These are phyloP conservation scores for Capronia americana DNA, from an alignment of 2,329 filamentous ascomycete species.

Conservation along the genomic window DNA sequence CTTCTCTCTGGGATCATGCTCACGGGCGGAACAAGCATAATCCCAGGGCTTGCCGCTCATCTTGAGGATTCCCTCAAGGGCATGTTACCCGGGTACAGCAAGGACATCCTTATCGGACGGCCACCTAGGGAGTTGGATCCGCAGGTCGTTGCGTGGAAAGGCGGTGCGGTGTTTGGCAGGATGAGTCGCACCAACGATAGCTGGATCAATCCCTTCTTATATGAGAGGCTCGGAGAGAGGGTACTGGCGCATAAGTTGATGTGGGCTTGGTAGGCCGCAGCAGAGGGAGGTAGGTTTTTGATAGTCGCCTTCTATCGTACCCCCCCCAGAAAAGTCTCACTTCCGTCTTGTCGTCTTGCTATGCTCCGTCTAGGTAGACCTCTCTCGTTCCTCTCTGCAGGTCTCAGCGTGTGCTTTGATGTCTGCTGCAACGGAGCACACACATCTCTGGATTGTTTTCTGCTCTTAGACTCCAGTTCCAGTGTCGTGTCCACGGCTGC, in stretches of 20 bases:
- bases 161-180: conserved; percentile 93
- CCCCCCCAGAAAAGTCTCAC: background rate
- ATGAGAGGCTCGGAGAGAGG: conserved; percentile 81
- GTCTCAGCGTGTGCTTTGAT: background rate
- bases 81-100: conserved; percentile 64
- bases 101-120: conserved; percentile 71
- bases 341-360: background rate
- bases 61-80: conserved; percentile 82
- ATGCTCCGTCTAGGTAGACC: background rate
- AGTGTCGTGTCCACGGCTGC: background rate
- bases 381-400: background rate
- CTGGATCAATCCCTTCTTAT: conserved; percentile 89
- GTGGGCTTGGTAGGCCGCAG: conserved; percentile 59
- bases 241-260: conserved; percentile 82
- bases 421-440: background rate
- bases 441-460: background rate
- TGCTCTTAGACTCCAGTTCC: background rate
- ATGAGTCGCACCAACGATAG: conserved; percentile 86
- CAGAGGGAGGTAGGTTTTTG: background rate
- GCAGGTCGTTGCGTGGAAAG: conserved; percentile 98
- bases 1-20: conserved; percentile 90
- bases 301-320: background rate
- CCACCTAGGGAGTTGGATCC: conserved; percentile 94
- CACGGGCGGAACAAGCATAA: conserved; percentile 82
- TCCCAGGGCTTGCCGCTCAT: conserved; percentile 77